These are phyloP conservation scores for Wickerhamomyces strasburgensis DNA, from an alignment of 805 yeast species.

Conservation along the genomic window DNA sequence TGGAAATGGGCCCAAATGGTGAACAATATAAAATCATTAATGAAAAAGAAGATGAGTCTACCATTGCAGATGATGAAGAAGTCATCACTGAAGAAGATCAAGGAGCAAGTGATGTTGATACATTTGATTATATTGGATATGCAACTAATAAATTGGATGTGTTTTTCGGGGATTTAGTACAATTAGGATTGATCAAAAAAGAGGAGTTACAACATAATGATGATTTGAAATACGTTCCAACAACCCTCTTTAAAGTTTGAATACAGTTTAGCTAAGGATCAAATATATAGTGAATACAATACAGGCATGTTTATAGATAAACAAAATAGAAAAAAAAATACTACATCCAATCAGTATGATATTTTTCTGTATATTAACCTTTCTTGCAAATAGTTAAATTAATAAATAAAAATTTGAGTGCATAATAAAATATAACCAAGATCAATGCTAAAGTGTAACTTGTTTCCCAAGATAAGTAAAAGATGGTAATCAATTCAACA, in stretches of 20 bases:
- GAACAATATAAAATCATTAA: conserved; percentile 37
- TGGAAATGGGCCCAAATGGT: conserved; percentile 52
- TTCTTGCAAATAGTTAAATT: not conserved
- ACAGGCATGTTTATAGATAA: too few species aligned
- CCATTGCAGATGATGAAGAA: conserved; percentile 27
- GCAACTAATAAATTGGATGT: conserved; percentile 69
- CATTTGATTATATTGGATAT: conserved; percentile 75
- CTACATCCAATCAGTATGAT: too few species aligned
- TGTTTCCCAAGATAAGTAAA: not conserved
- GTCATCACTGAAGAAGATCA: conserved; percentile 25
- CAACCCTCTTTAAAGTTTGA: conserved; percentile 17
- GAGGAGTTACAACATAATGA: conserved; percentile 28
- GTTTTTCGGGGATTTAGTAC: conserved; percentile 68
- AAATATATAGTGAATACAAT: too few species aligned
- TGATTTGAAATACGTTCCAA: conserved; percentile 31
- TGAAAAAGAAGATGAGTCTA: conserved; percentile 24
- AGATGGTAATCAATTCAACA: conserved; percentile 39
- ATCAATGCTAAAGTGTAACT: too few species aligned
- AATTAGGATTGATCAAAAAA: conserved; percentile 46
- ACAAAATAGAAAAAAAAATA: too few species aligned
- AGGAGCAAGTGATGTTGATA: conserved; percentile 41
- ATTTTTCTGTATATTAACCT: too few species aligned
- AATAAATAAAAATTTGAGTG: not conserved
- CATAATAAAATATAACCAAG: not conserved
- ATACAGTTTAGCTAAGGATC: not conserved